phyloP scores from a whole-genome alignment of 495 filamentous ascomycete genomes.

The Penicillium coprophilum region DNA sequence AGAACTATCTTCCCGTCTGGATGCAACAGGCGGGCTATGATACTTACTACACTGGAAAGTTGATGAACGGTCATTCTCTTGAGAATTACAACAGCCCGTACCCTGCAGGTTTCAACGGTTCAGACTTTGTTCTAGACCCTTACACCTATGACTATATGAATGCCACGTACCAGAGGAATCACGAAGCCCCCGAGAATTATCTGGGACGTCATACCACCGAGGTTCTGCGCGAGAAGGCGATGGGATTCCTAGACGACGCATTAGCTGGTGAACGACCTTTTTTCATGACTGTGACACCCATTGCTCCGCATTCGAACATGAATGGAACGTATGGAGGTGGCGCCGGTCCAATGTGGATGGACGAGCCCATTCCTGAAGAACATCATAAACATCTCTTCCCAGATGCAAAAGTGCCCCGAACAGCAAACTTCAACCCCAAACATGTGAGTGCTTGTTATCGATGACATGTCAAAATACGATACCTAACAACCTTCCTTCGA shows the following conservation, averaged over 20 bases:
- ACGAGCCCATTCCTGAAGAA: constrained; percentile 46
- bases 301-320: constrained; percentile 65
- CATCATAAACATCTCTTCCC: constrained; percentile 40
- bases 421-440: constrained; percentile 46
- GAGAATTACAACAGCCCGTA: constrained; percentile 59
- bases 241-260: constrained; percentile 62
- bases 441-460: constrained; percentile 42
- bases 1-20: constrained; percentile 67
- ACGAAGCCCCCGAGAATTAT: constrained; percentile 55
- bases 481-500: constrained; percentile 8
- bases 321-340: constrained; percentile 17
- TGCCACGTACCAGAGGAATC: constrained; percentile 62
- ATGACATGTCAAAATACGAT: constrained; percentile 50
- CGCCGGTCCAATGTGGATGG: neutral
- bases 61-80: constrained; percentile 63
- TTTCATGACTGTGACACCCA: constrained; percentile 65
- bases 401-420: constrained; percentile 40
- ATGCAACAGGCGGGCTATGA: constrained; percentile 66
- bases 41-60: constrained; percentile 72
- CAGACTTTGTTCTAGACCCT: constrained; percentile 69
- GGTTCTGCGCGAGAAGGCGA: constrained; percentile 60
- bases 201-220: constrained; percentile 60
- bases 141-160: constrained; percentile 72
- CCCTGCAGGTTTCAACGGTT: constrained; percentile 55
- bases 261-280: constrained; percentile 54